Evolutionary conservation across 495 filamentous ascomycete genomes (phyloP), one percentile per base, ranked within the genome.

Genomic region (Halenospora varia): DNA sequence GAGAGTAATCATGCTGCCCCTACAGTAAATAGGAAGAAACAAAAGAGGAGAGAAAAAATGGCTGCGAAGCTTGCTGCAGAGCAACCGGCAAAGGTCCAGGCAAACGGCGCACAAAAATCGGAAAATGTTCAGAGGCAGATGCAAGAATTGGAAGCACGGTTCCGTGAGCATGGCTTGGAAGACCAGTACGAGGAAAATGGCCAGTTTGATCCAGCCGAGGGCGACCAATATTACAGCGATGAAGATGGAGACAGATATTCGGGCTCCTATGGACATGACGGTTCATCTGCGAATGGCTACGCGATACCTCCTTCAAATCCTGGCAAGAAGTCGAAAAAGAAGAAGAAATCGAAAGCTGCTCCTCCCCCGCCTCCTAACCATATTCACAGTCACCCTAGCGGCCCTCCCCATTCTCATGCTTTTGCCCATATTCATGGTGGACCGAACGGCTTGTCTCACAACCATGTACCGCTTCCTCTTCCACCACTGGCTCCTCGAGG

Each of bases 21-120:
- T 17, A 62, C 70, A 2, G 88, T 93, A 42, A 96, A 96, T 72
- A 84, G 88, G 66, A 96, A 96, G 74, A 96, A 96, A 71, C 88
- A 92, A 69, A 96, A 96, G 72, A 82, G 88, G 25, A 84, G 88
- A 60, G 78, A 85, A 56, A 93, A 92, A 64, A 76, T 82, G 70
- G 88, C 88, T 48, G 88, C 88, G 41, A 82, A 87, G 17, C 80
- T 86, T 56, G 87, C 84, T 29, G 85, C 84, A 51, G 83, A 73
- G n/a, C 61, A 66, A 25, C 52, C 55, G 1, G 42, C 48, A 24
- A 58, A 26, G 25, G 24, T 46, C 3, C 23, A 42, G 13, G 24
- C 53, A 23, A 64, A 64, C 48, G 62, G 59, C 15, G 55, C 58
- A 47, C 59, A 51, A 51, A n/a, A 51, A 19, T 19, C 58, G 4